Evolutionary conservation across 169 alveolate genomes (phyloP), one percentile per base, ranked within the genome.

Genomic region (Prorocentrum cordatum): DNA sequence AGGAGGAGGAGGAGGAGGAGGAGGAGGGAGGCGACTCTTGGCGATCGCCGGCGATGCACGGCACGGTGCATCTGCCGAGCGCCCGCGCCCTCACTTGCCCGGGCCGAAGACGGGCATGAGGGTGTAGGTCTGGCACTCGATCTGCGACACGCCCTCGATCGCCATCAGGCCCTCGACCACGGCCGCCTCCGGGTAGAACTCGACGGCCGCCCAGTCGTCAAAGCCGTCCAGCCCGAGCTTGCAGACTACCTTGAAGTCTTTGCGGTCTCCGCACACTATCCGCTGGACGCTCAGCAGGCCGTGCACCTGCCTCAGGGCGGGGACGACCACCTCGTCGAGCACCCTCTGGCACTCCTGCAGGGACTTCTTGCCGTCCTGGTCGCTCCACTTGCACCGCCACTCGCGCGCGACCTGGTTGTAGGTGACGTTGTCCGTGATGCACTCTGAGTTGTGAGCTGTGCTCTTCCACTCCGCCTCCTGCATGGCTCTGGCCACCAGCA

Each of bases 361-460:
- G 10, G 86, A 75, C 1, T 71, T 50, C 39, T 75, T 75, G 71
- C 54, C 71, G 24, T 75, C 86, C 26, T 75, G 72, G 38, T 75
- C 86, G 39, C 86, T 75, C 86, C 86, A 75, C 18, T 54, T 18
- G 16, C 86, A 75, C 6, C 86, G 86, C 86, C 86, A 75, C 62
- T 75, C 86, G 16, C 86, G 50, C 45, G 86, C 71, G 1, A 75
- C 36, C 38, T 70, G 47, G 86, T 75, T 75, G 86, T 75, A 75
- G 86, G 47, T 70, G 45, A 75, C 54, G 32, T 75, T 71, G 31
- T 75, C 33, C 72, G 36, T 47, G 38, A 75, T 26, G 62, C 54
- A 75, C 26, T 29, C 86, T 9, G 86, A 75, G 71, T 75, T 75
- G 72, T 71, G 47, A 71, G 12, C 68, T 4, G 64, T 2, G 50